Base-by-base conservation (phyloP, 2,329 filamentous ascomycete species). In the Phialophora expanda region DNA sequence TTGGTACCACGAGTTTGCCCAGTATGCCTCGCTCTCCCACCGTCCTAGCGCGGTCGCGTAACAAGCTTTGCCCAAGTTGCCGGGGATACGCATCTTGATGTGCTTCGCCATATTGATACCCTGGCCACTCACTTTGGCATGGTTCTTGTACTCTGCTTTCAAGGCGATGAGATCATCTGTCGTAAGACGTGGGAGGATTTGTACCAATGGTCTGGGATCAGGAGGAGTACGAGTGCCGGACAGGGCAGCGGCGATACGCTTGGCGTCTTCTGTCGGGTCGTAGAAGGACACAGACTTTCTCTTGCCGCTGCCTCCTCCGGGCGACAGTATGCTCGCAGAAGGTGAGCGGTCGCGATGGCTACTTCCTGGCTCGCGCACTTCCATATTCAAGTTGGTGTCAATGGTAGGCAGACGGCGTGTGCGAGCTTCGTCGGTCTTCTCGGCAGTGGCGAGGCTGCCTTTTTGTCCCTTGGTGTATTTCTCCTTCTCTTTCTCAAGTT, bases 1-100 rank as follows among this genome's bases (percentile, higher is more conserved):
- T 75, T 97, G 94, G 79, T 97, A 98, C 89, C 93, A 98, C 78
- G 92, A 97, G 77, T 97, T 98, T 66, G 94, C 93, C 93, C 95
- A 99, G 83, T 97, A 97, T 0, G 92, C 92, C 77, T 99, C 95
- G 72, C 89, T 90, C 80, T 97, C 95, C 89, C 93, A 98, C 60
- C 86, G 86, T 9, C 95, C 95, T 0, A 98, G 85, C 0, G 94
- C 93, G 2, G 92, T 93, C 3, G 93, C 88, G 77, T 98, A 97
- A 74, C 90, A 93, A 6, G 91, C 90, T 79, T 98, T 98, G 79
- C 93, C 94, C 71, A 98, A 89, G 72, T 87, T 89, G 20, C 79
- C 79, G 1, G 80, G 74, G 1, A 78, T 65, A 62, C 79, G 80
- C 59, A 81, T 73, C 8, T 80, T 78, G 67, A 84, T 79, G 70